These are phyloP conservation scores for Fusarium brachygibbosum DNA, from an alignment of 2,329 filamentous ascomycete species.

Conservation along the genomic window DNA sequence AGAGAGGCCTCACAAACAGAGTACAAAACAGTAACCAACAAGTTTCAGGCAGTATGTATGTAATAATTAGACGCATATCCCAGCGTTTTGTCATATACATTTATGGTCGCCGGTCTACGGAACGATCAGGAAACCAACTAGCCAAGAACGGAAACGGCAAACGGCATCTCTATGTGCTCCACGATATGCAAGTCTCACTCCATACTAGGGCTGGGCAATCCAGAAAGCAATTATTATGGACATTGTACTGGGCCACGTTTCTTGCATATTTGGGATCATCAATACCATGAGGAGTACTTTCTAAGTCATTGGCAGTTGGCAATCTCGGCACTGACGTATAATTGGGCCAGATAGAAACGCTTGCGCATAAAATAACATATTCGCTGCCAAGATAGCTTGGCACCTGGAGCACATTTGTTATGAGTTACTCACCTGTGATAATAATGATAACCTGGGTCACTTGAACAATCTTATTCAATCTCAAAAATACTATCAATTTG, in stretches of 20 bases:
- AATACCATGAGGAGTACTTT: background rate
- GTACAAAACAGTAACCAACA: background rate
- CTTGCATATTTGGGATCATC: background rate
- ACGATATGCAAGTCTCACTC: slow-evolving; percentile 8
- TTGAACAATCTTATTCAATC: background rate
- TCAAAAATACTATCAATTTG: background rate
- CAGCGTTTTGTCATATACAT: background rate
- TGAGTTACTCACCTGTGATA: background rate
- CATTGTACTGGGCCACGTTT: slow-evolving; percentile 17
- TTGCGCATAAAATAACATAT: slow-evolving; percentile 20
- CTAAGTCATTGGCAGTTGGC: slow-evolving; percentile 2
- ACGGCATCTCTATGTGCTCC: slow-evolving; percentile 9
- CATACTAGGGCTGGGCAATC: slow-evolving; percentile 14
- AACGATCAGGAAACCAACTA: background rate
- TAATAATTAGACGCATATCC: background rate
- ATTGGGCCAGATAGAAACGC: slow-evolving; percentile 6
- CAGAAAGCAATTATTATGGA: background rate
- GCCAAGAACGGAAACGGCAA: slow-evolving; percentile 23
- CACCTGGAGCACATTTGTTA: background rate
- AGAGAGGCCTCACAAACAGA: slow-evolving; percentile 13
- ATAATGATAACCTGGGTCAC: background rate
- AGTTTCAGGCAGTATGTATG: background rate
- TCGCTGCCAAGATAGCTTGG: slow-evolving; percentile 19
- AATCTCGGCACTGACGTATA: slow-evolving; percentile 20
- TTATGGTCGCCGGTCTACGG: too few species aligned